Percentiles rank a stretch among this genome's conserved stretches.
Conservation (phyloP, 1,139 yeast genomes). For the Nakaseomyces glabratus region DNA sequence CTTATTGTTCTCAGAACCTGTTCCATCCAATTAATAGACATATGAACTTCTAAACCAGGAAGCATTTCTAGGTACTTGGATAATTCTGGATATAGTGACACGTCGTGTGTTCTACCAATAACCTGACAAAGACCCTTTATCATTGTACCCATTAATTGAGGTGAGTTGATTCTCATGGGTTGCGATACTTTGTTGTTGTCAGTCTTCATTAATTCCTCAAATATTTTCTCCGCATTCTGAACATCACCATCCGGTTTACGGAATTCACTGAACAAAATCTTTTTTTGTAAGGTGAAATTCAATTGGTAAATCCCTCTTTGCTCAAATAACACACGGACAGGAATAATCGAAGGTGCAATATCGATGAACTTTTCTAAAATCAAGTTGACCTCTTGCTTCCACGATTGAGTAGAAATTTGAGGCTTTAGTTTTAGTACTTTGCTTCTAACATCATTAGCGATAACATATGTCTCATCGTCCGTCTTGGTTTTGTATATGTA, state of each 20-base stretch:
- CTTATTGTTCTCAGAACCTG: slow-evolving; percentile 1
- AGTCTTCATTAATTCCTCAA: slow-evolving; percentile 16
- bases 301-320: slow-evolving; percentile 12
- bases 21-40: slow-evolving; percentile 7
- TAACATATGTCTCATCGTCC: slow-evolving; percentile 16
- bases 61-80: background rate
- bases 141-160: slow-evolving; percentile 17
- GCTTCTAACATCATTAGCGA: slow-evolving; percentile 15
- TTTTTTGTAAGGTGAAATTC: slow-evolving; percentile 10
- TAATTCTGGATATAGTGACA: slow-evolving; percentile 6
- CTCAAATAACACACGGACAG: slow-evolving; percentile 17
- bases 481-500: slow-evolving; percentile 14
- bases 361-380: slow-evolving; percentile 19
- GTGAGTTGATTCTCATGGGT: slow-evolving; percentile 10
- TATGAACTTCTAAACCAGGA: background rate
- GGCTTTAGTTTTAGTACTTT: slow-evolving; percentile 6
- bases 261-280: slow-evolving; percentile 23
- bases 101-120: slow-evolving; percentile 11
- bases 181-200: slow-evolving; percentile 8
- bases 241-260: slow-evolving; percentile 16
- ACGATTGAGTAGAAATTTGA: slow-evolving; percentile 6
- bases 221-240: slow-evolving; percentile 21
- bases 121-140: slow-evolving; percentile 17
- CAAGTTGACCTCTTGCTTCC: slow-evolving; percentile 11
- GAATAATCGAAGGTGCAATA: slow-evolving; percentile 17